Percentiles rank a stretch among this genome's conserved stretches.
These are phyloP conservation scores for Penicillium thymicola DNA, from an alignment of 2,329 filamentous ascomycete species.

Conservation along the genomic window DNA sequence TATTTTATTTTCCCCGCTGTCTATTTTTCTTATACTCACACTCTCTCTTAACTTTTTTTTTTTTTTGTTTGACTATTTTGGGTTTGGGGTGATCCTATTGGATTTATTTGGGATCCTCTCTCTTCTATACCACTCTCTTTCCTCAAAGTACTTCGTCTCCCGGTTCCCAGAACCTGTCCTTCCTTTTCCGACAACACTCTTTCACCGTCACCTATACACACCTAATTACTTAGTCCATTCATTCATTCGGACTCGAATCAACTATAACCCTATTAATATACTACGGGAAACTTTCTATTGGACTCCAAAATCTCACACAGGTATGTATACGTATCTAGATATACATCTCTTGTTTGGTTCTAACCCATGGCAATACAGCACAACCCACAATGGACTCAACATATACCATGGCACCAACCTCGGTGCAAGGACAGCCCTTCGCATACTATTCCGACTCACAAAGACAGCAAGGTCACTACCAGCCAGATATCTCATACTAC, in stretches of 20 bases:
- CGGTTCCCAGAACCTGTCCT: conserved; percentile 37
- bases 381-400: conserved; percentile 60
- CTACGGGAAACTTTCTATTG: background rate
- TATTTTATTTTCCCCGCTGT: conserved; percentile 24
- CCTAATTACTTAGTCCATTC: conserved; percentile 34
- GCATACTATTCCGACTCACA: conserved; percentile 85
- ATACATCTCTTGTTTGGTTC: background rate
- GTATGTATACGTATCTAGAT: conserved; percentile 1
- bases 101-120: conserved; percentile 23
- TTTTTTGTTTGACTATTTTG: conserved; percentile 27
- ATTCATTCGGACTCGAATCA: conserved; percentile 20
- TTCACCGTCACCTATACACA: conserved; percentile 22
- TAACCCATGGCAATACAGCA: background rate
- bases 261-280: conserved; percentile 4
- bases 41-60: conserved; percentile 27
- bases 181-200: conserved; percentile 25
- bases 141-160: conserved; percentile 21
- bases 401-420: conserved; percentile 50
- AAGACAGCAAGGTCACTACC: conserved; percentile 69
- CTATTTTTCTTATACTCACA: conserved; percentile 12
- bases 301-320: background rate
- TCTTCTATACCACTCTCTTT: conserved; percentile 33
- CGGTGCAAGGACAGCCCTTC: conserved; percentile 70
- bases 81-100: conserved; percentile 27
- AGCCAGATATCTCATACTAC: conserved; percentile 50